Base-by-base conservation (phyloP, 768 basidiomycete species). In the Amanita brunnescens region DNA sequence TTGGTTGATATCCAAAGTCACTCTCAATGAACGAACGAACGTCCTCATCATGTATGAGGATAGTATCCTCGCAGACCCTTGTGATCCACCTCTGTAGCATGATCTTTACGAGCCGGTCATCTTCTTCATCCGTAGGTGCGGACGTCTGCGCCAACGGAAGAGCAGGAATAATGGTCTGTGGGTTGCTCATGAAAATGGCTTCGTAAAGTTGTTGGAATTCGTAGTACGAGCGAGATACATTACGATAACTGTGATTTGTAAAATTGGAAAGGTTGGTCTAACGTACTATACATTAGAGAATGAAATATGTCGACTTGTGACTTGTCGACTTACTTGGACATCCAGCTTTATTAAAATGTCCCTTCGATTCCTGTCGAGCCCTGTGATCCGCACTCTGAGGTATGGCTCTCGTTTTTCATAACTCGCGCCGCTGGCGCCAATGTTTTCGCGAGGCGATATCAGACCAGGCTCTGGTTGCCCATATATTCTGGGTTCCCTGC, bases 151-250 rank as follows among this genome's bases (percentile, higher is more conserved):
- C 81, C n/a, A 98, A 77, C 1, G 96, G 96, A 12, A 99, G 77
- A 3, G 96, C 96, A 6, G 96, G 91, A 13, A 97, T 76, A 59
- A 99, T 96, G 23, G 94, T 95, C 62, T 98, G 96, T 0, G 96
- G 96, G 64, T 91, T 94, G 66, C 80, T 91, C 59, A 85, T 79
- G 26, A 92, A 79, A 58, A 95, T 77, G 43, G 93, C 79, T 43
- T 96, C 92, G 59, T 93, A 91, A 67, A 98, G 91, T 56, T 88
- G 81, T 64, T 91, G 87, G 66, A 96, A 97, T 65, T 99, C 96
- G 60, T 85, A 68, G 65, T 97, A 98, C 33, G 93, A 95, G 52
- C 96, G 83, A 39, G 92, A 94, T 53, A 97, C 86, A 64, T 96
- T 94, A 57, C 92, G 83, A 64, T 97, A 97, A 47, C 87, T 81